Conservation (phyloP, 306 rosid genomes). For the Oemleria cerasiformis region DNA sequence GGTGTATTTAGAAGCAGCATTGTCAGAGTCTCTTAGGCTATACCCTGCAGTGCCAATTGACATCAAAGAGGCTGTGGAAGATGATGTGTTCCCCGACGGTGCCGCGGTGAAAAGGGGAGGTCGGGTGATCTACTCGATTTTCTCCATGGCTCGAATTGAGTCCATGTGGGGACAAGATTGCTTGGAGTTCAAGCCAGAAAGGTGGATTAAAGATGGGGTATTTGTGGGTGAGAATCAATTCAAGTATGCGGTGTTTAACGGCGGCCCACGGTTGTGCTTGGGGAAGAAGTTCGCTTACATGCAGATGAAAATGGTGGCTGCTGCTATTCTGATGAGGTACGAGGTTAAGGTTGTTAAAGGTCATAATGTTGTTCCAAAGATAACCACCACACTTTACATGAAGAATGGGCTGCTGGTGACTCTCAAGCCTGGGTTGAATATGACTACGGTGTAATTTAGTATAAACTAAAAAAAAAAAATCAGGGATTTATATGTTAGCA, state of each 20-base stretch:
- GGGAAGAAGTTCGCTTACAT: conserved; percentile 45
- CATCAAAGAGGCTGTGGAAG: conserved; percentile 32
- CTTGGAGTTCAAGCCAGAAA: conserved; percentile 47
- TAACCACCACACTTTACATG: conserved; percentile 43
- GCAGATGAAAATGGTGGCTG: conserved; percentile 54
- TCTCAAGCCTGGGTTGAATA: conserved; percentile 32
- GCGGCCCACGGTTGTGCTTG: conserved; percentile 46
- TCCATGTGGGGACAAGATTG: conserved; percentile 50
- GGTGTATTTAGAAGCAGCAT: conserved; percentile 43
- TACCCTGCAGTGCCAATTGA: conserved; percentile 52
- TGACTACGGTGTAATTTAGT: background rate
- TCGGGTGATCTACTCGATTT: conserved; percentile 31
- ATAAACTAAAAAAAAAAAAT: no score
- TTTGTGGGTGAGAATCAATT: conserved; percentile 31
- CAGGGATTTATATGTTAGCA: background rate
- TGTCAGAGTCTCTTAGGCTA: conserved; percentile 44
- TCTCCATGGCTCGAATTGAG: conserved; percentile 39
- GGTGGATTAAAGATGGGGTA: conserved; percentile 39
- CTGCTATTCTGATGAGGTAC: conserved; percentile 34
- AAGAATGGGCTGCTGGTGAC: conserved; percentile 39
- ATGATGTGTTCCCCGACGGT: conserved; percentile 45
- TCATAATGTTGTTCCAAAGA: conserved; percentile 32
- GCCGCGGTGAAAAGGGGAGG: conserved; percentile 30
- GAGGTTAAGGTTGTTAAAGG: conserved; percentile 34
- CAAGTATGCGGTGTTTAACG: conserved; percentile 42